Percentiles rank a stretch among this genome's conserved stretches.
Conservation (phyloP, 2,329 filamentous ascomycete genomes). For the Penicillium sp. region DNA sequence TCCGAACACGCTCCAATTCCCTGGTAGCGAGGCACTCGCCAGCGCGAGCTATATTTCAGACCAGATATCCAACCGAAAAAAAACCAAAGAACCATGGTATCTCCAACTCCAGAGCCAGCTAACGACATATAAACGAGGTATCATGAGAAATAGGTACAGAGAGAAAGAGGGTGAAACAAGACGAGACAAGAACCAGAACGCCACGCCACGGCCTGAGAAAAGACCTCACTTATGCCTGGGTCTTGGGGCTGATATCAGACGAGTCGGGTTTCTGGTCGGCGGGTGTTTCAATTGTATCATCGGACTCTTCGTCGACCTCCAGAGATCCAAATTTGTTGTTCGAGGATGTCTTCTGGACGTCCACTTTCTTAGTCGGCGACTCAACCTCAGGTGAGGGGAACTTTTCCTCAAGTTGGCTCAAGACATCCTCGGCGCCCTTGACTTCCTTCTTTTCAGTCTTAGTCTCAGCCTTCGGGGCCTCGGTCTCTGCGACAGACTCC, state of each 20-base stretch:
- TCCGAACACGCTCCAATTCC: not conserved
- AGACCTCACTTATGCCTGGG: not conserved
- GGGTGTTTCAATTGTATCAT: not conserved
- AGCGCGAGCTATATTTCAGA: not conserved
- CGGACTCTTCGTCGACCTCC: not conserved
- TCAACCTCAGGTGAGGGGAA: conserved; percentile 8
- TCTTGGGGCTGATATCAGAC: conserved; percentile 3
- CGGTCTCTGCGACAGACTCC: not conserved
- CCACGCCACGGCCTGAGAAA: not conserved
- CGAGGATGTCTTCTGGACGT: not conserved
- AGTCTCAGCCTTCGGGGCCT: not conserved
- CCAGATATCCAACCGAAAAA: not conserved
- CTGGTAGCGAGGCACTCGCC: not conserved
- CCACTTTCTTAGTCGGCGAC: not conserved
- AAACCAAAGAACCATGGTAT: conserved; percentile 1
- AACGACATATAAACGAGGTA: conserved; percentile 11
- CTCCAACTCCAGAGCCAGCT: conserved; percentile 11
- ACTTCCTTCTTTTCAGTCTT: not conserved
- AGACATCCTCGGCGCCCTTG: not conserved
- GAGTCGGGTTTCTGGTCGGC: not conserved
- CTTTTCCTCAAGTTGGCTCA: conserved; percentile 2
- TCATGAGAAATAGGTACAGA: conserved; percentile 6
- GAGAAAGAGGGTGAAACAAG: not conserved
- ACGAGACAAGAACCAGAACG: not conserved
- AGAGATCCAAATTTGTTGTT: not conserved